A percentile compares a stretch with the other conserved stretches of the same genome.
Evolutionary conservation across 1,284 basidiomycete species (phyloP).

Genomic region (Ceratobasidium sp.): DNA sequence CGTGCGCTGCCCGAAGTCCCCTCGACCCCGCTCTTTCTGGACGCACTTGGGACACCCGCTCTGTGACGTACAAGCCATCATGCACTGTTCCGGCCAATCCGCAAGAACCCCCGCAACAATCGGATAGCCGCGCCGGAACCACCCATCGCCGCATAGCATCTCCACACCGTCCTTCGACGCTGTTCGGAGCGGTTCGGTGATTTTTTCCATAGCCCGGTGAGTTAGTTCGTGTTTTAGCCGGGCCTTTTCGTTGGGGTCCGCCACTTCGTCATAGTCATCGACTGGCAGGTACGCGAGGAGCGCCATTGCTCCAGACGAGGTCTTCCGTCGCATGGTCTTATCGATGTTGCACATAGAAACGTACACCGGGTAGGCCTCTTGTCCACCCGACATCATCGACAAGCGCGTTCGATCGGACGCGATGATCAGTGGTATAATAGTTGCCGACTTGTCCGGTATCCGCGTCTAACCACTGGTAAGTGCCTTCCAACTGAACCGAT

Average conservation of each 20-base stretch:
- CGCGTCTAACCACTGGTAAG: slow-evolving; percentile 18
- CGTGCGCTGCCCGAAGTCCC: not conserved
- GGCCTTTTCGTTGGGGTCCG: not conserved
- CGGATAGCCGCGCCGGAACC: slow-evolving; percentile 6
- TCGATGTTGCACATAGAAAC: slow-evolving; percentile 41
- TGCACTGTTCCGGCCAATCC: slow-evolving; percentile 50
- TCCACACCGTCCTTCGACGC: slow-evolving; percentile 44
- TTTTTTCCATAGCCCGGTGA: slow-evolving; percentile 40
- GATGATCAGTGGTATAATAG: slow-evolving; percentile 44
- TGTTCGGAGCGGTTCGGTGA: slow-evolving; percentile 41
- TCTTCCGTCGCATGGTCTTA: slow-evolving; percentile 35
- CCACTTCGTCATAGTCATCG: not conserved
- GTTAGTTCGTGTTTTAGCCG: slow-evolving; percentile 45
- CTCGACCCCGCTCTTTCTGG: slow-evolving; percentile 2
- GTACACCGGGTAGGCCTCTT: slow-evolving; percentile 46
- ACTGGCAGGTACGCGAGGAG: slow-evolving; percentile 44
- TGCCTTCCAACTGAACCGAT: too few relatives aligned
- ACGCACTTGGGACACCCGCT: slow-evolving; percentile 30
- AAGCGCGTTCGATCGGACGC: slow-evolving; percentile 46
- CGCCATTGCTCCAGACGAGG: slow-evolving; percentile 13
- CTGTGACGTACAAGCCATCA: slow-evolving; percentile 45
- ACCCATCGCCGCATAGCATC: slow-evolving; percentile 47
- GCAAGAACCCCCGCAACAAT: slow-evolving; percentile 49
- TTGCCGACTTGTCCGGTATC: slow-evolving; percentile 18
- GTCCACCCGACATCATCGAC: slow-evolving; percentile 43